Percentiles rank a stretch among this genome's conserved stretches.
phyloP scores from a whole-genome alignment of 1,139 yeast genomes.

The Candida sanyaensis region DNA sequence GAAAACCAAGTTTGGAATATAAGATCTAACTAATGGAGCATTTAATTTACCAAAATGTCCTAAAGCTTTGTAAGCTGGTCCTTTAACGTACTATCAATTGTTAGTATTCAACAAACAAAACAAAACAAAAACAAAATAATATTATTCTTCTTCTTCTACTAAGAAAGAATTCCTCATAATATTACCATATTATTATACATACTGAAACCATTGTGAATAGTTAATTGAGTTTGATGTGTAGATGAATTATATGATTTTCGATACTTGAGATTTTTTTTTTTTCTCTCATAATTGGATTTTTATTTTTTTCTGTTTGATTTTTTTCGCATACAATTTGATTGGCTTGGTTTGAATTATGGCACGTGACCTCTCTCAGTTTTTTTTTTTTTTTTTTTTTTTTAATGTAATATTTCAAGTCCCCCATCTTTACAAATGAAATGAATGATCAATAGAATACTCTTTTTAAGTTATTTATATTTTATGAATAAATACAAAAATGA shows the following conservation, averaged over 20 bases:
- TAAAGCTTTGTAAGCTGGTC: conserved; percentile 46
- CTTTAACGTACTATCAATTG: conserved; percentile 42
- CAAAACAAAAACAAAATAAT: too few species aligned
- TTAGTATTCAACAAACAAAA: conserved; percentile 25
- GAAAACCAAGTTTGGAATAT: conserved; percentile 49
- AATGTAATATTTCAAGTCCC: too few species aligned
- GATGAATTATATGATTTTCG: not conserved
- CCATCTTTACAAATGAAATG: too few species aligned
- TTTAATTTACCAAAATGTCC: conserved; percentile 33
- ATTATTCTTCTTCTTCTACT: too few species aligned
- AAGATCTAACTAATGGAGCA: conserved; percentile 33
- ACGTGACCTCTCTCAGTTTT: not conserved
- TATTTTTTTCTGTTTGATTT: not conserved
- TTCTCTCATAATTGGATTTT: not conserved
- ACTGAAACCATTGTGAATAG: conserved; percentile 25
- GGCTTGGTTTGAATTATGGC: not conserved
- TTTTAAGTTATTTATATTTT: too few species aligned
- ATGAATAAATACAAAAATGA: too few species aligned
- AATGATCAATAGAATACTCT: too few species aligned
- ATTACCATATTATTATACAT: conserved; percentile 14
- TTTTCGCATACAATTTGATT: conserved; percentile 4
- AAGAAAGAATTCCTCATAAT: too few species aligned
- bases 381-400: not conserved
- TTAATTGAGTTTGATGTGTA: not conserved
- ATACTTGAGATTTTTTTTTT: not conserved